Evolutionary conservation across 352 stramenopile species (phyloP).

Genomic region (Paralagenidium karlingii): DNA sequence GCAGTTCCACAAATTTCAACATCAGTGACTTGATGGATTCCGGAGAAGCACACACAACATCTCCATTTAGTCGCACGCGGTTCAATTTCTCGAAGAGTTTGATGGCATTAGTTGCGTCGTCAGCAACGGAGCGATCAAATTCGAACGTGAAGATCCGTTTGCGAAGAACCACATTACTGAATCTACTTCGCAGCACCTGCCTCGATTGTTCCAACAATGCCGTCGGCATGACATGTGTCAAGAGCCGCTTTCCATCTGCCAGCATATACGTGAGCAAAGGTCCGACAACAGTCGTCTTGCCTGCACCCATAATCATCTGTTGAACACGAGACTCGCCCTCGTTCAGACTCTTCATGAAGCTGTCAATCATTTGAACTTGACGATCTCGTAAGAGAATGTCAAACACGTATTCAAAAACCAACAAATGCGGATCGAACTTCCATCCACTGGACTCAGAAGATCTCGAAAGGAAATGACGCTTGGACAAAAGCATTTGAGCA

Average conservation of each 20-base stretch:
- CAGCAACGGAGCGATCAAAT: conserved; percentile 94
- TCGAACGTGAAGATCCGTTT: conserved; percentile 99
- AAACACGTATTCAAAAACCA: conserved; percentile 99
- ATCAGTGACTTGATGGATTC: conserved; percentile 99
- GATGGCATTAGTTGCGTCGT: conserved; percentile 44
- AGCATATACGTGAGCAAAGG: conserved; percentile 98
- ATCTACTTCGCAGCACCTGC: conserved; percentile 94
- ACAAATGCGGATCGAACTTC: conserved; percentile 93
- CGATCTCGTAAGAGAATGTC: conserved; percentile 94
- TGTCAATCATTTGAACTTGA: conserved; percentile 99
- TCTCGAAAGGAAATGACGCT: conserved; percentile 50
- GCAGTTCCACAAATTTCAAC: conserved; percentile 95
- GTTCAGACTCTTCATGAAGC: conserved; percentile 88
- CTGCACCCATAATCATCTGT: conserved; percentile 99
- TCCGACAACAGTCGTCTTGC: conserved; percentile 99
- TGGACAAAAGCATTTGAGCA: conserved; percentile 55
- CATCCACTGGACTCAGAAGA: conserved; percentile 20
- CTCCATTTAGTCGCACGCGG: conserved; percentile 76
- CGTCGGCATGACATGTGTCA: conserved; percentile 97
- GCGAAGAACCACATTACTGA: conserved; percentile 92
- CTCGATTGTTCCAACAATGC: conserved; percentile 97
- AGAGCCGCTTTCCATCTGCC: conserved; percentile 88
- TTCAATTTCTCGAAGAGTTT: conserved; percentile 81
- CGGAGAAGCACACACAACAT: conserved; percentile 97
- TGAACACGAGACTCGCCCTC: conserved; percentile 73